These are phyloP conservation scores for Penicillium ucsense DNA, from an alignment of 495 filamentous ascomycete genomes.

Conservation along the genomic window DNA sequence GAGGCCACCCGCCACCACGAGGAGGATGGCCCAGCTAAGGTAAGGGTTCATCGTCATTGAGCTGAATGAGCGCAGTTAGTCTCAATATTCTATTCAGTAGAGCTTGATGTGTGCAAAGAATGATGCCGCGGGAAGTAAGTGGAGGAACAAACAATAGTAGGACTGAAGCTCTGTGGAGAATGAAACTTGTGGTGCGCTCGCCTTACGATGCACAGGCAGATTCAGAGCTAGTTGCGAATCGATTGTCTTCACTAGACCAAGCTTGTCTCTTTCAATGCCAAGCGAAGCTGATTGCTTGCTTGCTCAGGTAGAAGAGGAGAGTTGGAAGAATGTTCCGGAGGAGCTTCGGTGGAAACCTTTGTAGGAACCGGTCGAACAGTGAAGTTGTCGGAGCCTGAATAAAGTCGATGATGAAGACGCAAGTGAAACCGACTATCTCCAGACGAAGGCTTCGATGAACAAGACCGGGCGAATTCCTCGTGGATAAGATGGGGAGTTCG, in stretches of 20 bases:
- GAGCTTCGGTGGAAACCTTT: neutral
- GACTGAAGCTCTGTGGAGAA: too few relatives aligned
- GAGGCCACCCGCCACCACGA: conserved; percentile 39
- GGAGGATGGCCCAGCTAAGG: conserved; percentile 48
- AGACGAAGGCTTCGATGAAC: too few relatives aligned
- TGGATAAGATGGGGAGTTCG: neutral
- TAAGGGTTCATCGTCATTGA: conserved; percentile 37
- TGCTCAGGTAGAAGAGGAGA: neutral
- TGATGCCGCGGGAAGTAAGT: too few relatives aligned
- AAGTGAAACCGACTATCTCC: too few relatives aligned
- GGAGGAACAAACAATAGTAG: too few relatives aligned
- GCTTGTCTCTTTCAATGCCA: too few relatives aligned
- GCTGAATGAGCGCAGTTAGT: conserved; percentile 8
- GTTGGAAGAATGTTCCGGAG: conserved; percentile 1
- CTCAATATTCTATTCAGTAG: neutral
- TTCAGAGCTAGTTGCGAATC: too few relatives aligned
- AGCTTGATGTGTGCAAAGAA: neutral
- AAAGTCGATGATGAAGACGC: too few relatives aligned
- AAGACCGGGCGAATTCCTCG: neutral
- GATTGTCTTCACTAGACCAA: too few relatives aligned
- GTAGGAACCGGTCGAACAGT: conserved; percentile 5
- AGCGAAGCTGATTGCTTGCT: too few relatives aligned
- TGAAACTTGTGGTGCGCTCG: too few relatives aligned
- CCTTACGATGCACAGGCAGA: too few relatives aligned
- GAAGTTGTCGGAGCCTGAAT: conserved; percentile 1